phyloP scores from a whole-genome alignment of 2,329 filamentous ascomycete genomes.

The Cercospora brassicicola region DNA sequence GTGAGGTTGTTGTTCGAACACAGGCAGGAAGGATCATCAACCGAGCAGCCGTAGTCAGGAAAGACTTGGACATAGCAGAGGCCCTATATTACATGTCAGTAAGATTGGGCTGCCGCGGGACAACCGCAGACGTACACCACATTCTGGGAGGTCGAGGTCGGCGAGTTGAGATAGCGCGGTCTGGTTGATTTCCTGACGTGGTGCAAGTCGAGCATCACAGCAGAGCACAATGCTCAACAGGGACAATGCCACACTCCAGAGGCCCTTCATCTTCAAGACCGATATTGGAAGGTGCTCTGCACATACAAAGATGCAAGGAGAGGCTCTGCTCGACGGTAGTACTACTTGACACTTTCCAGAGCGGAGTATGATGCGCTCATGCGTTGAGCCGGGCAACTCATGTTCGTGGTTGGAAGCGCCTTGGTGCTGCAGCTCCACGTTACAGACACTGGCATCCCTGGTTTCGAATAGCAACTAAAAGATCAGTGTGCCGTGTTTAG shows the following conservation, averaged over 20 bases:
- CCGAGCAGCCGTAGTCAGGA: constrained; percentile 22
- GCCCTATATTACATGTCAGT: constrained; percentile 10
- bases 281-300: not conserved
- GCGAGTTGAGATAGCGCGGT: constrained; percentile 8
- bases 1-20: constrained; percentile 27
- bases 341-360: constrained; percentile 6
- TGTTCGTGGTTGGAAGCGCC: constrained; percentile 3
- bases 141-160: constrained; percentile 16
- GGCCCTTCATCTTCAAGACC: not conserved
- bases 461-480: not conserved
- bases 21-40: constrained; percentile 19
- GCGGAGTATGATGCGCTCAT: constrained; percentile 9
- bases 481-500: not conserved
- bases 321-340: not conserved
- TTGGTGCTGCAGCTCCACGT: not conserved
- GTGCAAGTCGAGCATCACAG: not conserved
- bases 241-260: not conserved
- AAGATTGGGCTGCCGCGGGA: not conserved
- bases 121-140: constrained; percentile 8
- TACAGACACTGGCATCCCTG: constrained; percentile 5
- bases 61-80: constrained; percentile 24
- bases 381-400: not conserved
- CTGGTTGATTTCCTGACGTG: not conserved
- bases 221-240: not conserved
- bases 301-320: not conserved